Evolutionary conservation across 306 rosid genomes (phyloP).

Genomic region (Sindora glabra): DNA sequence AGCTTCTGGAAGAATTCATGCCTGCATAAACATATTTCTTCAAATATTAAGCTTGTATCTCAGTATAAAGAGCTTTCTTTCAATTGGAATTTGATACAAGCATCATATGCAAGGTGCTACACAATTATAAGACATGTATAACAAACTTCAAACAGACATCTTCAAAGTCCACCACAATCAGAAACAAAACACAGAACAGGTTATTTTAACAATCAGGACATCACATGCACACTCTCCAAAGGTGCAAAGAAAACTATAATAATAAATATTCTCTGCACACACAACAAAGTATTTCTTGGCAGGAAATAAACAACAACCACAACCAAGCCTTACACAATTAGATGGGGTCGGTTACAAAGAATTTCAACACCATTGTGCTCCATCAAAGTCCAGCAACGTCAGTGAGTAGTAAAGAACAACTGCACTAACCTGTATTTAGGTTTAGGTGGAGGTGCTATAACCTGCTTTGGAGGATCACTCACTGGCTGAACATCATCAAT

Average conservation of each 20-base stretch:
- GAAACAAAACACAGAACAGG: not conserved
- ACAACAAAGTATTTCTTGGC: no score
- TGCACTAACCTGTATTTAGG: conserved; percentile 65
- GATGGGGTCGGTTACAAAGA: no score
- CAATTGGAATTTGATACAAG: not conserved
- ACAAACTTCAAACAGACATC: not conserved
- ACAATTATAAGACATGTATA: not conserved
- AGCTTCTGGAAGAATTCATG: conserved; percentile 76
- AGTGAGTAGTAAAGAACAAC: not conserved
- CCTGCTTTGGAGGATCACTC: conserved; percentile 15
- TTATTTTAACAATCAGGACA: no score
- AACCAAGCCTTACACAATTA: no score
- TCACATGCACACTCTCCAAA: not conserved
- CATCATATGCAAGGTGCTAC: not conserved
- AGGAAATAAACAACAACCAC: no score
- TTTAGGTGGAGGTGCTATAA: conserved; percentile 29
- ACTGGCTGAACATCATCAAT: conserved; percentile 27
- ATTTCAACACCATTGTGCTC: no score
- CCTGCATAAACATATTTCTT: conserved; percentile 32
- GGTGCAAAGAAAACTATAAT: not conserved
- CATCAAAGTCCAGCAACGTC: not conserved
- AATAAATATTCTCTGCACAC: no score
- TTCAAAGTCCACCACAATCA: not conserved
- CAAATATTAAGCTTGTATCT: not conserved
- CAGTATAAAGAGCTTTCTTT: not conserved